Evolutionary conservation across 306 rosid genomes (phyloP).

Genomic region (Delonix regia): DNA sequence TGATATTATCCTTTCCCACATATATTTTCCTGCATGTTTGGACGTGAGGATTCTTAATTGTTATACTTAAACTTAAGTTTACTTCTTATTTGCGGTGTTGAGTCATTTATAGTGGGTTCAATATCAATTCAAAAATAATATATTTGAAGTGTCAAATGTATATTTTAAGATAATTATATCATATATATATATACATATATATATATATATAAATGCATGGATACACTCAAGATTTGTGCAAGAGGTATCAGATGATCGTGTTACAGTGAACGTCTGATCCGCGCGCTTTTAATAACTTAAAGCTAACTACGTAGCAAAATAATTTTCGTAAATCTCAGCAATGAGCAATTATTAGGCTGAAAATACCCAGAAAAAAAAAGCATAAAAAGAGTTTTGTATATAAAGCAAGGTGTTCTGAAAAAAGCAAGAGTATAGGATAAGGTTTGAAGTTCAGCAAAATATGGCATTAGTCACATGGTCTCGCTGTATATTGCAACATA

Average conservation of each 20-base stretch:
- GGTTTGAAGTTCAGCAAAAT: not conserved
- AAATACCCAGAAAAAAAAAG: not conserved
- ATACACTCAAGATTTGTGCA: not conserved
- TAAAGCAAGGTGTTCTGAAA: not conserved
- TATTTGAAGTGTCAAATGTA: no score
- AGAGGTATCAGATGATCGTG: not conserved
- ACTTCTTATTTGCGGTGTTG: no score
- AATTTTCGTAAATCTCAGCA: not conserved
- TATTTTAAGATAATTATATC: no score
- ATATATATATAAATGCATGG: no score
- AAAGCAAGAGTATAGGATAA: not conserved
- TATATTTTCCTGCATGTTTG: no score
- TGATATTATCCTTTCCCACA: no score
- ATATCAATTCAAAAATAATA: no score
- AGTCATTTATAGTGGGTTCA: no score
- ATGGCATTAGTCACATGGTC: not conserved
- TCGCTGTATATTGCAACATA: not conserved
- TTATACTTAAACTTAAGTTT: no score
- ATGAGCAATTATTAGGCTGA: not conserved
- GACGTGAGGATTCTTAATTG: no score
- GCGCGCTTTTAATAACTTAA: not conserved
- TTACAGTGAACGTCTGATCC: not conserved
- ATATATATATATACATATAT: no score
- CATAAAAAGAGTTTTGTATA: not conserved
- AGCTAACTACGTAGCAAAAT: not conserved